Conservation (phyloP, 2,329 filamentous ascomycete genomes). For the Fusarium redolens region DNA sequence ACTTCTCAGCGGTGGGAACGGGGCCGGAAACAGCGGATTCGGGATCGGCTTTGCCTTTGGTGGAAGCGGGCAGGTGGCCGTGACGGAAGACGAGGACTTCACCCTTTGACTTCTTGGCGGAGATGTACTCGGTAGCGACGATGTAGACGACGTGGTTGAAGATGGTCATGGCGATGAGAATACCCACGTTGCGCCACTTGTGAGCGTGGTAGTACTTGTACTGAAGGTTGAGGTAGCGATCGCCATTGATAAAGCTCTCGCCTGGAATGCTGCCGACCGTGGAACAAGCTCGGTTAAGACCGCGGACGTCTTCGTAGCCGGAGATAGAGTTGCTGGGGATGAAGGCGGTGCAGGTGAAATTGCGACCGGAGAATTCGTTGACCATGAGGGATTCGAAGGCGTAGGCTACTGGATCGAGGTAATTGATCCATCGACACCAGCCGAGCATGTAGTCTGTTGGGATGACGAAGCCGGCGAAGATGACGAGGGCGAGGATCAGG, state of each 20-base stretch:
- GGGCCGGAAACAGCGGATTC: constrained; percentile 38
- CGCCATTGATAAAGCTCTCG: constrained; percentile 56
- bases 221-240: constrained; percentile 57
- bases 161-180: constrained; percentile 63
- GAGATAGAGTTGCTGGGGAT: constrained; percentile 42
- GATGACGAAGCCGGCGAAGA: constrained; percentile 63
- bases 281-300: constrained; percentile 57
- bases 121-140: constrained; percentile 59
- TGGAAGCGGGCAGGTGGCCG: constrained; percentile 45
- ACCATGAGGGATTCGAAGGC: constrained; percentile 74
- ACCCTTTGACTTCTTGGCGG: constrained; percentile 67
- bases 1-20: constrained; percentile 36
- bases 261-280: constrained; percentile 62
- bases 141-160: constrained; percentile 63
- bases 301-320: constrained; percentile 45
- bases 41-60: constrained; percentile 34
- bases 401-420: constrained; percentile 73
- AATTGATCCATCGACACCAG: constrained; percentile 77
- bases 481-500: constrained; percentile 49
- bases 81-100: constrained; percentile 70
- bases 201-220: constrained; percentile 62
- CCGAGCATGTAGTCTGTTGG: constrained; percentile 63
- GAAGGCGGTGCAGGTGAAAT: constrained; percentile 41
- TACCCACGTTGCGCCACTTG: constrained; percentile 68
- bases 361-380: constrained; percentile 68